phyloP scores from a whole-genome alignment of 257 asterid species.

The Solanum virginianum region DNA sequence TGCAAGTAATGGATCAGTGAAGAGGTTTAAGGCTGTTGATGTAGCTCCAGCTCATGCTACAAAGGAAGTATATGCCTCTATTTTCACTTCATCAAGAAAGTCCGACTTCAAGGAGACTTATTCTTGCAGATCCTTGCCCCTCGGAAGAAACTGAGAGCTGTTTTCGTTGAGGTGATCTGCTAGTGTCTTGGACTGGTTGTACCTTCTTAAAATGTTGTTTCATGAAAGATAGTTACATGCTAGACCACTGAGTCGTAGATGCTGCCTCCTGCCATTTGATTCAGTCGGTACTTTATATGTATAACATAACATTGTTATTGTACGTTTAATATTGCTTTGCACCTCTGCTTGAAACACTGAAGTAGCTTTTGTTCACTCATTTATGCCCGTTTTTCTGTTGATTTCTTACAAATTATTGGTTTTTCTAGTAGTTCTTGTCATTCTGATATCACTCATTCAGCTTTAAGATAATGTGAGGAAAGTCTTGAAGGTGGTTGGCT shows the following conservation, averaged over 20 bases:
- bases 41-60: constrained; percentile 60
- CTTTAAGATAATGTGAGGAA: neutral
- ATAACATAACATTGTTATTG: neutral
- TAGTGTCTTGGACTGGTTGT: constrained; percentile 4
- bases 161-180: constrained; percentile 5
- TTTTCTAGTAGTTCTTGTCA: neutral
- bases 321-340: neutral
- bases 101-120: constrained; percentile 76
- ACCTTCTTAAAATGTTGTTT: neutral
- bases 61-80: constrained; percentile 58
- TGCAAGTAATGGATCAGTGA: constrained; percentile 20
- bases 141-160: constrained; percentile 66
- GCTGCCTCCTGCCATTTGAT: neutral
- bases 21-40: constrained; percentile 57
- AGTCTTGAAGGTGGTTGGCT: neutral
- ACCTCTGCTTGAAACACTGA: neutral
- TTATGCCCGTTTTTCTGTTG: neutral
- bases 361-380: neutral
- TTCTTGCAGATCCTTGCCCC: constrained; percentile 80
- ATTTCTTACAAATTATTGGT: neutral
- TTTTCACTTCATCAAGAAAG: constrained; percentile 82
- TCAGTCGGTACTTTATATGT: neutral
- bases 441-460: neutral
- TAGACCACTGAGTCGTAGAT: neutral
- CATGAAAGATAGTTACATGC: neutral